Evolutionary conservation across 108 stramenopile species (phyloP).

Genomic region (Fistulifera pelliculosa): DNA sequence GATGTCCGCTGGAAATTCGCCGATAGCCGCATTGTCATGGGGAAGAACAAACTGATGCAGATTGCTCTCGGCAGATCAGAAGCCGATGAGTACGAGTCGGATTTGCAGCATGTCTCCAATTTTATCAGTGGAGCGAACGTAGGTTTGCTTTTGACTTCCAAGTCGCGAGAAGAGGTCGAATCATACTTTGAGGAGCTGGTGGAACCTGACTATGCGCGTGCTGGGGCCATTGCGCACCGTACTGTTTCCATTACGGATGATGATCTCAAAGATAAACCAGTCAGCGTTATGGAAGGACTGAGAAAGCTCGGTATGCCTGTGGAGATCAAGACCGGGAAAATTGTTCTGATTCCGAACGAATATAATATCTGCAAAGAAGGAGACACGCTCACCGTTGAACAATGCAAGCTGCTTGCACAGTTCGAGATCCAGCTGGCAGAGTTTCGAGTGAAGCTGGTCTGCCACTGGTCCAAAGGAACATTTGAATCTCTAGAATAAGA

Average conservation of each 20-base stretch:
- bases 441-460: conserved; percentile 71
- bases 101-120: conserved; percentile 79
- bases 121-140: conserved; percentile 63
- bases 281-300: conserved; percentile 90
- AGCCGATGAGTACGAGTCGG: conserved; percentile 93
- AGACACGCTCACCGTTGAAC: conserved; percentile 72
- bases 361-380: conserved; percentile 84
- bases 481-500: conserved; percentile 24
- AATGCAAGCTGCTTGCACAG: conserved; percentile 87
- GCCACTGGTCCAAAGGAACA: conserved; percentile 68
- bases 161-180: conserved; percentile 57
- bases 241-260: conserved; percentile 67
- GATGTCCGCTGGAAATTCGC: conserved; percentile 80
- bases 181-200: conserved; percentile 72
- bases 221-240: conserved; percentile 60
- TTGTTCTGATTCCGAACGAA: conserved; percentile 61
- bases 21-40: conserved; percentile 83
- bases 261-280: conserved; percentile 72
- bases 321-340: conserved; percentile 84
- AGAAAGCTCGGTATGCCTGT: conserved; percentile 90
- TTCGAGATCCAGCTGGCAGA: conserved; percentile 74
- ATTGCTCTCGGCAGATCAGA: conserved; percentile 81
- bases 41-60: conserved; percentile 93
- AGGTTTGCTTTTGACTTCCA: conserved; percentile 83
- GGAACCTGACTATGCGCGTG: conserved; percentile 87